Evolutionary conservation across 129 eudicot species (phyloP), one percentile per base, ranked within the genome.

Genomic region (Sambucus nigra): DNA sequence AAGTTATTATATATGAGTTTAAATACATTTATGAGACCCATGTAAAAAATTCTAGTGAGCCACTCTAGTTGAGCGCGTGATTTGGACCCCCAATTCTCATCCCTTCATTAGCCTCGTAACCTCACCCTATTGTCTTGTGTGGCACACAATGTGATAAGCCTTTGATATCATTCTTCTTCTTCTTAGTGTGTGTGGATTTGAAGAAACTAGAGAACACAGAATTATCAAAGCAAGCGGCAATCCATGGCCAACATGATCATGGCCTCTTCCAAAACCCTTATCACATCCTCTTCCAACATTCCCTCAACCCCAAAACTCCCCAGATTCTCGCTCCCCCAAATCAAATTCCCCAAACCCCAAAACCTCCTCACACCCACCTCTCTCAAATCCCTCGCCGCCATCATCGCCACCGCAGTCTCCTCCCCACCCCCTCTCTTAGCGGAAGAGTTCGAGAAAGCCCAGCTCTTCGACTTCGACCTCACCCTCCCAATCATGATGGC

Each of bases 401-500:
- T 66, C 23, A 51, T 70, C 55, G 31, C 82, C 45, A 10, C 69
- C 62, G 13, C 83, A 45, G 72, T 76, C 73, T 64, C 84, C 67
- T 47, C 84, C 13, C 83, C 95, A 2, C 80, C 81, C 26, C 98
- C 95, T 5, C 73, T 87, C 20, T 75, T 91, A 18, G 98, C 98
- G 12, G 98, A 55, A 19, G 98, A 81, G 19, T 22, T 91, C 76
- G 95, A 91, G 38, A 91, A 91, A 21, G 98, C 98, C 0, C 74
- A 74, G 8, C 89, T 91, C 24, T 91, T 88, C 76, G 88, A 88
- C 74, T 88, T 88, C 85, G 77, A 88, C 55, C 76, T 81, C 5
- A 88, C 97, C 13, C 94, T 88, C 19, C 97, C 97, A 20, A 84
- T 88, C 66, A 84, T 88, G 53, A 74, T 74, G 13, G 77, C 68